These are phyloP conservation scores for Coemansia sp. DNA, from an alignment of 192 early-diverging fungal species.

Conservation along the genomic window DNA sequence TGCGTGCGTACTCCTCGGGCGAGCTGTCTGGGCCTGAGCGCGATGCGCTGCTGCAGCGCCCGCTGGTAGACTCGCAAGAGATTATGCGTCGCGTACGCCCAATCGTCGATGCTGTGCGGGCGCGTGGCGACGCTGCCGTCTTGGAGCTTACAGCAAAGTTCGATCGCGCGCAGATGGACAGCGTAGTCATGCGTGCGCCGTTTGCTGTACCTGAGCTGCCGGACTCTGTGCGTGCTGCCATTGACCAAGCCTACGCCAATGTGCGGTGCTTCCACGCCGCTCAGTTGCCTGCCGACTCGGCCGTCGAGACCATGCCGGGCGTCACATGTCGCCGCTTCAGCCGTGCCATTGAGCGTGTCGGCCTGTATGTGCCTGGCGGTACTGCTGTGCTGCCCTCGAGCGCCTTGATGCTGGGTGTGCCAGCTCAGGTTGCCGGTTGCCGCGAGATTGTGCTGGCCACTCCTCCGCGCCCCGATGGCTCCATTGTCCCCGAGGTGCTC, in stretches of 20 bases:
- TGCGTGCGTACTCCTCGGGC: slow-evolving; percentile 66
- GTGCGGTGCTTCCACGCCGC: slow-evolving; percentile 92
- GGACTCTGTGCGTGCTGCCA: slow-evolving; percentile 68
- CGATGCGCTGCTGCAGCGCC: slow-evolving; percentile 73
- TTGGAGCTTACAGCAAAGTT: slow-evolving; percentile 85
- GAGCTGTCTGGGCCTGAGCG: slow-evolving; percentile 56
- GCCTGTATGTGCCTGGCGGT: slow-evolving; percentile 97
- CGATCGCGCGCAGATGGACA: slow-evolving; percentile 75
- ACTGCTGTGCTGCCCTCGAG: slow-evolving; percentile 95
- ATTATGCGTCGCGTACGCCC: slow-evolving; percentile 86
- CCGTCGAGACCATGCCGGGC: slow-evolving; percentile 98
- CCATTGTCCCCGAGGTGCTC: slow-evolving; percentile 91
- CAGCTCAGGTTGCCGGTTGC: slow-evolving; percentile 96
- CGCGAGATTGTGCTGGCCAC: slow-evolving; percentile 93
- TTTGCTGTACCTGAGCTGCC: slow-evolving; percentile 67
- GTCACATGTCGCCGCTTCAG: slow-evolving; percentile 91
- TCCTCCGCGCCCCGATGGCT: slow-evolving; percentile 89
- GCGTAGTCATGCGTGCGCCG: slow-evolving; percentile 78
- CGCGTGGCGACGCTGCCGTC: slow-evolving; percentile 81
- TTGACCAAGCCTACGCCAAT: slow-evolving; percentile 94
- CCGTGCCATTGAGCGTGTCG: slow-evolving; percentile 93
- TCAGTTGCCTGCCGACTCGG: slow-evolving; percentile 68
- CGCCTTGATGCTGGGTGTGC: slow-evolving; percentile 95
- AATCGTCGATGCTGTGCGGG: slow-evolving; percentile 82
- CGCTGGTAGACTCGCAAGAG: slow-evolving; percentile 88